Conservation (phyloP, 768 basidiomycete species). For the Naganishia randhawae region DNA sequence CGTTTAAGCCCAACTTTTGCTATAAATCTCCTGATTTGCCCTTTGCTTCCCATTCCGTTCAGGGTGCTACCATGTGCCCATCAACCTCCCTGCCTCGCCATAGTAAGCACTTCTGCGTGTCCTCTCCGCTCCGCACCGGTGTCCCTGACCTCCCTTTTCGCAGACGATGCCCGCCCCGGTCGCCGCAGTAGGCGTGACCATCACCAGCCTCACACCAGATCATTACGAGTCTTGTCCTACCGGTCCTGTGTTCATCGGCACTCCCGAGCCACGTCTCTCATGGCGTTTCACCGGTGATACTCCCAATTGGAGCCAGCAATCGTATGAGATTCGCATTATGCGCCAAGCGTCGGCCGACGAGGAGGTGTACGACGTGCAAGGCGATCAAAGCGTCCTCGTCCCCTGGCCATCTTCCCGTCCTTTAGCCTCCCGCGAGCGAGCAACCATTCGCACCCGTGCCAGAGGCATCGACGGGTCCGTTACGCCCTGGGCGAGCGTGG, state of each 20-base stretch:
- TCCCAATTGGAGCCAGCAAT: conserved; percentile 38
- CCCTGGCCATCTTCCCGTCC: conserved; percentile 41
- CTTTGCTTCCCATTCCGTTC: no score
- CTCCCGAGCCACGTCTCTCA: conserved; percentile 36
- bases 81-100: no score
- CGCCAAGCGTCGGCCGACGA: background rate
- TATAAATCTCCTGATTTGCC: conserved; percentile 6
- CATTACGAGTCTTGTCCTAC: background rate
- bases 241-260: conserved; percentile 4
- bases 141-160: background rate
- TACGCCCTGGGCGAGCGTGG: conserved; percentile 33
- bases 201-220: conserved; percentile 3
- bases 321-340: conserved; percentile 35
- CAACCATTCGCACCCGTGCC: conserved; percentile 31
- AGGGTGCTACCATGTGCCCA: no score
- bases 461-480: conserved; percentile 20
- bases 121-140: background rate
- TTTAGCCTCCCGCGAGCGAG: conserved; percentile 35
- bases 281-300: conserved; percentile 40
- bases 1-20: background rate
- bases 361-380: conserved; percentile 25
- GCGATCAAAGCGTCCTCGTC: conserved; percentile 35
- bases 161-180: conserved; percentile 7
- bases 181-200: background rate
- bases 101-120: background rate